Conservation (phyloP, 177 flowering plant species). For the Vitis hybrid region DNA sequence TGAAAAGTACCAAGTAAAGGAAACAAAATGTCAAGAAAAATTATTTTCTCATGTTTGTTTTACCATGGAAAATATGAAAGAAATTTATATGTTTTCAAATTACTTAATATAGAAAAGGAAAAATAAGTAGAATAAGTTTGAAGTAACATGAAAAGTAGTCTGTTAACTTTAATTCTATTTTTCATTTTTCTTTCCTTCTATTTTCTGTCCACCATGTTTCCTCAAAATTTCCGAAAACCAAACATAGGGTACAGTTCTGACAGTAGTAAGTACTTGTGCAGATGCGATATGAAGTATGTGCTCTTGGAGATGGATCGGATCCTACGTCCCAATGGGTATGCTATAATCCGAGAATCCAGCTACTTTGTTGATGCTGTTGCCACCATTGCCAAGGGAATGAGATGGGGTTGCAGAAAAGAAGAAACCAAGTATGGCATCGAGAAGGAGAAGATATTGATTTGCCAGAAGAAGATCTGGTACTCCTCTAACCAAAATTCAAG, state of each 20-base stretch:
- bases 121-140: too few species aligned
- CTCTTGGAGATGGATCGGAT: slow-evolving; percentile 96
- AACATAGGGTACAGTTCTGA: slow-evolving; percentile 1
- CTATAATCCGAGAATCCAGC: slow-evolving; percentile 76
- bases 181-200: too few species aligned
- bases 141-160: too few species aligned
- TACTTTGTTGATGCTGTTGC: slow-evolving; percentile 70
- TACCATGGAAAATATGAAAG: too few species aligned
- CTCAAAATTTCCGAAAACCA: too few species aligned
- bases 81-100: too few species aligned
- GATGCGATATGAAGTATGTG: slow-evolving; percentile 94
- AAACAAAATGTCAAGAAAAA: too few species aligned
- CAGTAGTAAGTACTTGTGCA: slow-evolving; percentile 20
- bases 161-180: too few species aligned
- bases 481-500: slow-evolving; percentile 41
- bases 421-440: slow-evolving; percentile 67
- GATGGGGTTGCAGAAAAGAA: slow-evolving; percentile 87
- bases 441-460: slow-evolving; percentile 77
- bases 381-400: slow-evolving; percentile 78
- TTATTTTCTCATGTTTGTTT: too few species aligned
- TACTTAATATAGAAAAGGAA: too few species aligned
- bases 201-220: too few species aligned
- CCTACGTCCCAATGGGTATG: slow-evolving; percentile 84
- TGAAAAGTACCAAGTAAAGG: too few species aligned
- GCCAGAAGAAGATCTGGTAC: slow-evolving; percentile 96